These are phyloP conservation scores for Microstegium vimineum DNA, from an alignment of 176 grass and related monocot species.

Conservation along the genomic window DNA sequence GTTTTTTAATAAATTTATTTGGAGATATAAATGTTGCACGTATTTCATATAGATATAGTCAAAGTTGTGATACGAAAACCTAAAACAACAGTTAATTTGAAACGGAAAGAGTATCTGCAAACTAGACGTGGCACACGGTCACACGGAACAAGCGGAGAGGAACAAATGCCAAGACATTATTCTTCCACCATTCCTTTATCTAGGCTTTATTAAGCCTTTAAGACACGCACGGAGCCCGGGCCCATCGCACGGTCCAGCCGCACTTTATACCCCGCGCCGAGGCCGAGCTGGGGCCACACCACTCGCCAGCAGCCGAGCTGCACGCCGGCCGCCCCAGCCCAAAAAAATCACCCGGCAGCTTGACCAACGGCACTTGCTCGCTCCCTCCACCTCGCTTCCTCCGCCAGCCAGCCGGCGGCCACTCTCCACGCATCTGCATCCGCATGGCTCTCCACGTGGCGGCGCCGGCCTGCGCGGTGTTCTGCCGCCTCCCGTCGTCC, in stretches of 20 bases:
- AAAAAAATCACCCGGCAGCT: background rate
- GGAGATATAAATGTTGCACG: no score
- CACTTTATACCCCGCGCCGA: background rate
- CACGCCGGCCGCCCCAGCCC: background rate
- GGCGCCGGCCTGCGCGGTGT: constrained; percentile 1
- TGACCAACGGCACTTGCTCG: background rate
- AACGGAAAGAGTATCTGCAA: no score
- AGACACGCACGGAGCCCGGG: background rate
- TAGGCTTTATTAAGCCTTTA: background rate
- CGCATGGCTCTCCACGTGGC: constrained; percentile 40
- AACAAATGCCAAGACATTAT: background rate
- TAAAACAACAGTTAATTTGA: no score
- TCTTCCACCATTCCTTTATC: no score
- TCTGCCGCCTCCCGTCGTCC: background rate
- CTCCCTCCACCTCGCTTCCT: no score
- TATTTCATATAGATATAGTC: no score
- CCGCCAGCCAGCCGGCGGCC: background rate
- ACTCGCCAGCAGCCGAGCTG: background rate
- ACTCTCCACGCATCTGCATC: background rate
- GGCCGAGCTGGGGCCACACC: background rate
- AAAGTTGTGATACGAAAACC: no score
- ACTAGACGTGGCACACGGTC: background rate
- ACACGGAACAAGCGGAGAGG: background rate
- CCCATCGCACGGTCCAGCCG: background rate
- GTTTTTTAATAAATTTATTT: no score